Conservation (phyloP, 2,329 filamentous ascomycete species). For the Aspergillus floridensis region DNA sequence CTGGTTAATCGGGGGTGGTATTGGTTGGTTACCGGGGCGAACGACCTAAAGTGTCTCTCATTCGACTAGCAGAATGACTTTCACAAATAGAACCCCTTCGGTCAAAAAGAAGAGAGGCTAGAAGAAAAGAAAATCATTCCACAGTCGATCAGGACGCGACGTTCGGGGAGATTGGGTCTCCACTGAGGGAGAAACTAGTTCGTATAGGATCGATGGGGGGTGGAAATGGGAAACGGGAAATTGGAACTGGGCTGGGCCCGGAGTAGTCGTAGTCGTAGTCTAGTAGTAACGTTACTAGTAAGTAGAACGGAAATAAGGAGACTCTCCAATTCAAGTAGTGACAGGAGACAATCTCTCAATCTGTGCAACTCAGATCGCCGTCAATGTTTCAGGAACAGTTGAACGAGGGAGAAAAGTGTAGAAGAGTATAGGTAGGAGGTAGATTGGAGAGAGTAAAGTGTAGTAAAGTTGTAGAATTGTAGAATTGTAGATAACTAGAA, state of each 20-base stretch:
- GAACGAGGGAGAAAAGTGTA: background rate
- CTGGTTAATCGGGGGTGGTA: background rate
- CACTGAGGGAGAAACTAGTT: conserved; percentile 5
- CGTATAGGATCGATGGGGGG: background rate
- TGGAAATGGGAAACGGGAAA: too few species aligned
- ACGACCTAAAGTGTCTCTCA: conserved; percentile 11
- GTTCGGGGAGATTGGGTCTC: conserved; percentile 12
- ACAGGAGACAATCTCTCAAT: background rate
- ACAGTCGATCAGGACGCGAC: conserved; percentile 15
- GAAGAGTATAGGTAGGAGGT: background rate
- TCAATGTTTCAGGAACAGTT: background rate
- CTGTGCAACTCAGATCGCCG: background rate
- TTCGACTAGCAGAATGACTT: conserved; percentile 3
- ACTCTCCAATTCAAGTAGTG: background rate
- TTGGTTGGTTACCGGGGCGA: conserved; percentile 36
- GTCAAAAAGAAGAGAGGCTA: conserved; percentile 1
- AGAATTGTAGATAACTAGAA: background rate
- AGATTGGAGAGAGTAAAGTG: background rate
- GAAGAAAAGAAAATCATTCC: conserved; percentile 7
- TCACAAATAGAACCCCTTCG: background rate
- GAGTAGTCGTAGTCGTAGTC: background rate
- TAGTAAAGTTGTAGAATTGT: background rate
- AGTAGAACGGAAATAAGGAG: background rate
- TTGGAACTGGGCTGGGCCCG: background rate
- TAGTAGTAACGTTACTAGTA: background rate